Evolutionary conservation across 176 grass and related monocot species (phyloP).

Genomic region (Carex kokanica): DNA sequence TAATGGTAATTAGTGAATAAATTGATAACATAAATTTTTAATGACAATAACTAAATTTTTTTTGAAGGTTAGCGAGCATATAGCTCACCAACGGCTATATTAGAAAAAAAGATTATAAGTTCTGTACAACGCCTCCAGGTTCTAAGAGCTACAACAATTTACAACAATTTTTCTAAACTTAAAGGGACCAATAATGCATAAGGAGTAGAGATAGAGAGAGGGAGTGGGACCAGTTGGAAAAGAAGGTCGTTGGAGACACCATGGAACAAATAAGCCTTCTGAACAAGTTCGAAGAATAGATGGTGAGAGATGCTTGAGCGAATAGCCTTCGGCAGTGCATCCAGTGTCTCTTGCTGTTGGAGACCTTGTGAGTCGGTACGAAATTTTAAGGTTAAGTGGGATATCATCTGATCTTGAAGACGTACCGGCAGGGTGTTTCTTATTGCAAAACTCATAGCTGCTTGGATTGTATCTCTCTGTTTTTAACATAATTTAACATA

Average conservation of each 20-base stretch:
- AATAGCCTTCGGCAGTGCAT: conserved; percentile 88
- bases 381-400: conserved; percentile 95
- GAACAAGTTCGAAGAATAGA: conserved; percentile 74
- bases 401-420: conserved; percentile 99
- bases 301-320: conserved; percentile 93
- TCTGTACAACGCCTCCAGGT: too few species aligned
- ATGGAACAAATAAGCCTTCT: conserved; percentile 70
- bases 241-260: conserved; percentile 80
- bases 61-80: too few species aligned
- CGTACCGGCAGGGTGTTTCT: conserved; percentile 75
- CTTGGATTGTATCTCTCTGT: conserved; percentile 98
- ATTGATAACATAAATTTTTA: too few species aligned
- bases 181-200: neutral
- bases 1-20: too few species aligned
- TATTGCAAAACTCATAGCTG: conserved; percentile 81
- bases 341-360: conserved; percentile 94
- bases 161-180: too few species aligned
- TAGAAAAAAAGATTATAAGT: too few species aligned
- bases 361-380: conserved; percentile 97
- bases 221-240: conserved; percentile 77
- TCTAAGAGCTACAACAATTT: too few species aligned
- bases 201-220: neutral
- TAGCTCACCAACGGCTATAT: too few species aligned
- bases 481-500: neutral
- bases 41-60: too few species aligned